Evolutionary conservation across 106 monocot species (phyloP), one percentile per base, ranked within the genome.

Genomic region (Triglochin maritima): DNA sequence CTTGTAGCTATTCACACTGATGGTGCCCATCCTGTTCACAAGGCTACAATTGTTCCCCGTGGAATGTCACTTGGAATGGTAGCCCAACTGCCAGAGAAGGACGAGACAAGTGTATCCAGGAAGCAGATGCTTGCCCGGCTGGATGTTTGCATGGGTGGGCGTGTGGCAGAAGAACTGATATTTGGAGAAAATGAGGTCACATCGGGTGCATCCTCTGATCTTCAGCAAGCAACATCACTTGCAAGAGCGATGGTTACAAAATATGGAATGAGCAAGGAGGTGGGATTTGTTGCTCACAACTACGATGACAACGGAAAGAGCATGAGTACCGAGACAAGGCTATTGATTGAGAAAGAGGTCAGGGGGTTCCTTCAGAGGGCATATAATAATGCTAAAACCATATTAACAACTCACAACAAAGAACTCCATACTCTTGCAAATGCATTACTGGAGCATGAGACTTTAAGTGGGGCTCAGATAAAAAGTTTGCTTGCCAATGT

Each of bases 21-120:
- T 46, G 98, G 88, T 3, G 91, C 96, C 29, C 77, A 72, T 12
- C 77, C 88, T 4, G 92, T 98, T 1, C 96, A 98, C 69, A 98
- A 98, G 49, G 96, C 96, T 9, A 98, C 96, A 1, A 98, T 98
- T 17, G 88, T 98, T 0, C 92, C 98, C 6, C 77, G 98, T 9
- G 98, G 98, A 7, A 92, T 89, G 92, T 58, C 92, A 6, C 88
- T 98, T 4, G 98, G 98, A 14, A 92, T 98, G 98, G 98, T 98
- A 2, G 72, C 92, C 2, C 98, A 98, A 17, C 57, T 98, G 11
- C 98, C 98, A 0, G 92, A 92, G 3, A 98, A 92, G 56, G 98
- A 98, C 57, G 81, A 98, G 69, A 86, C 86, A 9, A 98, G 98
- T 68, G 68, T 98, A 42, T 89, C 98, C 7, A 66, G 74, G 67